Evolutionary conservation across 495 filamentous ascomycete species (phyloP), one percentile per base, ranked within the genome.

Genomic region (Aspergillus affinis): DNA sequence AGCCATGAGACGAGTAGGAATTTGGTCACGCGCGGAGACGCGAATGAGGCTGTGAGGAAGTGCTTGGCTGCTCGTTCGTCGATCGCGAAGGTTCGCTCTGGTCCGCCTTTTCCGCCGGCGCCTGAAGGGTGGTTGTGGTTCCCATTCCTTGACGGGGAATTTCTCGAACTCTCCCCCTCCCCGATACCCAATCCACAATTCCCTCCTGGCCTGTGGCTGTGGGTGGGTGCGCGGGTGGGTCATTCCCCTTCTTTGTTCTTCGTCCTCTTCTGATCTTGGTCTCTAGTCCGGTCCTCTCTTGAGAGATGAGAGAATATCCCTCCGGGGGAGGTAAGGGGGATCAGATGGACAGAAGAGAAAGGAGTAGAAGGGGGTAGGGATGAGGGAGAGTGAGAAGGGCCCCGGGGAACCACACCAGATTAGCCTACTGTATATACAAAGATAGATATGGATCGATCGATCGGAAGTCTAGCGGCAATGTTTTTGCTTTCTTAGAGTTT

Each of bases 1-100:
- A 88, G 65, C 72, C 88, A 88, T 2, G 88, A 91, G 17, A 94
- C 75, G 60, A 92, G 79, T 20, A 96, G 76, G 72, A 93, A 92
- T 62, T 88, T 91, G 18, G 76, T 86, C 29, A 95, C 74, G 7
- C 75, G 73, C 0, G 84, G 78, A 0, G 77, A 80, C 19, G 81
- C 72, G 54, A 84, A 82, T 9, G 86, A 81, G 19, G 89, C 86
- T 30, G 75, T 74, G 68, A 92, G 86, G 79, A 92, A 92, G 64
- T 85, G 78, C 50, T 81, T 83, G 6, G 88, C 89, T 4, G 88
- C 88, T 65, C 86, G 84, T 59, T 83, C 84, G 74, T 90, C 86
- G 64, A 90, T 83, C 20, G 84, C 83, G 30, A 77, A 72, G 9
- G 85, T 88, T 26, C 88, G 75, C 20, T 79, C 71, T 0, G 86